Evolutionary conservation across 129 eudicot genomes (phyloP).

Genomic region (Flaveria linearis): DNA sequence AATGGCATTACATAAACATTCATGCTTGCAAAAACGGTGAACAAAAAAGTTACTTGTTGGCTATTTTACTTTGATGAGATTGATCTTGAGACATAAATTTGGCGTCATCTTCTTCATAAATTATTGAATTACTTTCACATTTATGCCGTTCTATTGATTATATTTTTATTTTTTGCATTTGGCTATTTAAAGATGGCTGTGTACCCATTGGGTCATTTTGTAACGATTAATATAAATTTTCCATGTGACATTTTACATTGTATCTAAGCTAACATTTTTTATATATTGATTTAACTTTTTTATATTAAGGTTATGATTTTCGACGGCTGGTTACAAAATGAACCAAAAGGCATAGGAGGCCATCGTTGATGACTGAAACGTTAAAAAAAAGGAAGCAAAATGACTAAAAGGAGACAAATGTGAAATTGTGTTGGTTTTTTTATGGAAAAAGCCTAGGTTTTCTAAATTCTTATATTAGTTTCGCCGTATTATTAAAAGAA

Average conservation of each 20-base stretch:
- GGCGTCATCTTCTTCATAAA: background rate
- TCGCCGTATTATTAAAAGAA: background rate
- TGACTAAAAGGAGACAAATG: background rate
- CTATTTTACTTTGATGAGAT: constrained; percentile 2
- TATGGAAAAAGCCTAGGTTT: background rate
- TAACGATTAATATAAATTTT: background rate
- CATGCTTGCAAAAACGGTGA: background rate
- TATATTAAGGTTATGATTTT: background rate
- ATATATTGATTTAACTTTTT: background rate
- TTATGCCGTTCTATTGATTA: background rate
- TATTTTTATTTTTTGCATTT: background rate
- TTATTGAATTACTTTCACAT: background rate
- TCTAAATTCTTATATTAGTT: background rate
- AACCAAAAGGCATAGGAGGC: background rate
- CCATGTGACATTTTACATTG: background rate
- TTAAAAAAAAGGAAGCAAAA: background rate
- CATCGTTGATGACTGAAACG: background rate
- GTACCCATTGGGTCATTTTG: background rate
- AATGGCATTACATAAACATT: background rate
- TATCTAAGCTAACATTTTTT: background rate
- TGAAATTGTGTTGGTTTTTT: background rate
- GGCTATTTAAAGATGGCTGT: background rate
- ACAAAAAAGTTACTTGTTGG: background rate
- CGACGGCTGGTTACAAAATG: background rate
- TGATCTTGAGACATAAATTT: background rate